Percentiles rank a stretch among this genome's conserved stretches.
These are phyloP conservation scores for Penicillium decumbens DNA, from an alignment of 2,329 filamentous ascomycete species.

Conservation along the genomic window DNA sequence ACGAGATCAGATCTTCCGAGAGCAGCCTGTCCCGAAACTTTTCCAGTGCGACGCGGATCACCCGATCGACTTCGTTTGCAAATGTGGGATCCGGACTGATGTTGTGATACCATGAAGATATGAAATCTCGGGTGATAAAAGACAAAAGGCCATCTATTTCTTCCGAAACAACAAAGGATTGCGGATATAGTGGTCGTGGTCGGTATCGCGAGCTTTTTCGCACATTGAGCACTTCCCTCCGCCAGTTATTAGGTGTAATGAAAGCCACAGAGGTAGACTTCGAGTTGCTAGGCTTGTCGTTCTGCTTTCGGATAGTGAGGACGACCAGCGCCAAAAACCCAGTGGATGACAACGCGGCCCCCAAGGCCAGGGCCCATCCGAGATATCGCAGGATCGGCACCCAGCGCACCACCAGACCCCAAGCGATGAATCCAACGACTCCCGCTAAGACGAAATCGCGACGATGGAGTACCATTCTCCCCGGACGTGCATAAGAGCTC, in stretches of 20 bases:
- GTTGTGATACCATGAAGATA: slow-evolving; percentile 79
- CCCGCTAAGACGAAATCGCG: slow-evolving; percentile 43
- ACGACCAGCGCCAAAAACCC: slow-evolving; percentile 57
- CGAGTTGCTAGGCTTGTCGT: slow-evolving; percentile 40
- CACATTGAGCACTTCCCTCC: slow-evolving; percentile 62
- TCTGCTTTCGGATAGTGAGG: slow-evolving; percentile 48
- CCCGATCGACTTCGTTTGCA: slow-evolving; percentile 77
- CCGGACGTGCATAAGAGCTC: slow-evolving; percentile 42
- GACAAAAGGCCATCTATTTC: slow-evolving; percentile 75
- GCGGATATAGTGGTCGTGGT: slow-evolving; percentile 65
- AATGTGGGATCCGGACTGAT: slow-evolving; percentile 81
- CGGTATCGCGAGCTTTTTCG: slow-evolving; percentile 63
- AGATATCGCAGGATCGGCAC: slow-evolving; percentile 77
- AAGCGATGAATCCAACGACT: slow-evolving; percentile 62
- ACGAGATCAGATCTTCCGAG: slow-evolving; percentile 75
- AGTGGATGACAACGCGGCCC: slow-evolving; percentile 54
- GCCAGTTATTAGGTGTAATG: slow-evolving; percentile 61
- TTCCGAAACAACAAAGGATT: slow-evolving; percentile 71
- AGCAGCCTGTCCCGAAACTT: slow-evolving; percentile 68
- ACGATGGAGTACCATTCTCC: slow-evolving; percentile 47
- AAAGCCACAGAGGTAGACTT: slow-evolving; percentile 53
- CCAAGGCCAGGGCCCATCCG: slow-evolving; percentile 75
- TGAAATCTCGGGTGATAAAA: slow-evolving; percentile 74
- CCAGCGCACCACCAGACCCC: slow-evolving; percentile 81
- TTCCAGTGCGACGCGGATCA: slow-evolving; percentile 67